phyloP scores from a whole-genome alignment of 2,329 filamentous ascomycete species.

The Chrysoporthe austroafricana region DNA sequence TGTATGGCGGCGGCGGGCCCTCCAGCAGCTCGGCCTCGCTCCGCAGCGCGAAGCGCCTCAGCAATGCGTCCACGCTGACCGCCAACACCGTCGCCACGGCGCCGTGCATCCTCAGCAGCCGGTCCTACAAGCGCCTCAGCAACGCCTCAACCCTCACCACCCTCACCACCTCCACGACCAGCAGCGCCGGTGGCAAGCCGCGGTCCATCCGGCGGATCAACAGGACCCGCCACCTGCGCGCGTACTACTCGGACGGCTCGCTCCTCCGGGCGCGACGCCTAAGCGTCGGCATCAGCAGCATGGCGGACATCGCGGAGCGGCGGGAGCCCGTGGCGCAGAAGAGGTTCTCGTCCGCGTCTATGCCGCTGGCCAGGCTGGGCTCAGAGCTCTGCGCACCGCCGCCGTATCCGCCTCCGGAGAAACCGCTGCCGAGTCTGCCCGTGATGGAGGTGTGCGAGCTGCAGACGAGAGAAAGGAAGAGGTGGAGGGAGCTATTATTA shows the following conservation, averaged over 20 bases:
- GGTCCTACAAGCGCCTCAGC: slow-evolving; percentile 15
- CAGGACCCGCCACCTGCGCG: slow-evolving; percentile 25
- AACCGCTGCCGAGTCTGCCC: slow-evolving; percentile 13
- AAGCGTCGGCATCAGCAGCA: slow-evolving; percentile 16
- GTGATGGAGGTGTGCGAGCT: slow-evolving; percentile 15
- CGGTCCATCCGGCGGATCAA: slow-evolving; percentile 24
- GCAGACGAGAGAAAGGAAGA: slow-evolving; percentile 14
- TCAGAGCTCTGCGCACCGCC: slow-evolving; percentile 14
- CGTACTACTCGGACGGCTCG: slow-evolving; percentile 25
- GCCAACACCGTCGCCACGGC: slow-evolving; percentile 22
- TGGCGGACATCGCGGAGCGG: slow-evolving; percentile 15
- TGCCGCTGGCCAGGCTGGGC: not conserved
- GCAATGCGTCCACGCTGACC: slow-evolving; percentile 19
- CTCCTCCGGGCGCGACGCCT: slow-evolving; percentile 15
- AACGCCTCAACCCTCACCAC: slow-evolving; percentile 21
- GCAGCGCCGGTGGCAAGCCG: slow-evolving; percentile 21
- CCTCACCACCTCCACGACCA: slow-evolving; percentile 17
- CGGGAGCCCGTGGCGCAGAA: slow-evolving; percentile 21
- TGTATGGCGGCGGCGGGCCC: not conserved
- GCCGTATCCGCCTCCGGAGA: slow-evolving; percentile 18
- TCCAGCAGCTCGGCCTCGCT: slow-evolving; percentile 13
- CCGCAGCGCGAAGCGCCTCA: slow-evolving; percentile 10
- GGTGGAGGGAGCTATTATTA: slow-evolving; percentile 17
- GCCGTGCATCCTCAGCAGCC: slow-evolving; percentile 11
- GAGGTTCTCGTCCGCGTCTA: slow-evolving; percentile 21